Evolutionary conservation across 331 rosid genomes (phyloP), one percentile per base, ranked within the genome.

Genomic region (Malus hybrid): DNA sequence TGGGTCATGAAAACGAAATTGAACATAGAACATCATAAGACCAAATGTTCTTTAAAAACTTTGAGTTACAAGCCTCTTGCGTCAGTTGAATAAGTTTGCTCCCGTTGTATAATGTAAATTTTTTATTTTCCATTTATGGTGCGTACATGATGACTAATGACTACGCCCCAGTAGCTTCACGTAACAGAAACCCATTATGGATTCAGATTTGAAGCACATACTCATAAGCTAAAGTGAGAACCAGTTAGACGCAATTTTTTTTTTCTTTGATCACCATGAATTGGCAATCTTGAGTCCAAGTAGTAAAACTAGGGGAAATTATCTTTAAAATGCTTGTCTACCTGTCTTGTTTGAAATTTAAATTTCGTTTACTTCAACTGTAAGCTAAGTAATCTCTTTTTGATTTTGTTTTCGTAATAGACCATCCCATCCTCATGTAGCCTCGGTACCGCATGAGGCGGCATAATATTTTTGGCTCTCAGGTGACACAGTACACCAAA

Each of bases 351-450:
- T 55, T 18, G 19, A 20, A 55, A 55, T 3, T 55, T 19, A 16
- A 55, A 7, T 19, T 55, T 55, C 22, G 24, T 42, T 55, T 55
- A 20, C 11, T 19, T 2, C 12, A 55, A 55, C 10, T 55, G 12
- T 55, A 55, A 0, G 12, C 60, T 6, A 3, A 55, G 60, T 9
- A 55, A 19, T 55, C 60, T 55, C 24, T 1, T 9, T 20, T 55
- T 7, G 0, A 3, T 19, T 42, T 42, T 0, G 0, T 42, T 42
- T 42, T 42, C 46, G 4, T 44, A 44, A 44, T 0, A 44, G 5
- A 11, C 15, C 0, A 44, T 44, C 50, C 15, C 50, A 10, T 11
- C 15, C 50, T 44, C 50, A 44, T 11, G 50, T 11, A 44, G 15
- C 5, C 5, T 11, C 50, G 5, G 15, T 44, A 44, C 15, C 0